phyloP scores from a whole-genome alignment of 1,139 yeast genomes.

The Saccharomyces hybrid region DNA sequence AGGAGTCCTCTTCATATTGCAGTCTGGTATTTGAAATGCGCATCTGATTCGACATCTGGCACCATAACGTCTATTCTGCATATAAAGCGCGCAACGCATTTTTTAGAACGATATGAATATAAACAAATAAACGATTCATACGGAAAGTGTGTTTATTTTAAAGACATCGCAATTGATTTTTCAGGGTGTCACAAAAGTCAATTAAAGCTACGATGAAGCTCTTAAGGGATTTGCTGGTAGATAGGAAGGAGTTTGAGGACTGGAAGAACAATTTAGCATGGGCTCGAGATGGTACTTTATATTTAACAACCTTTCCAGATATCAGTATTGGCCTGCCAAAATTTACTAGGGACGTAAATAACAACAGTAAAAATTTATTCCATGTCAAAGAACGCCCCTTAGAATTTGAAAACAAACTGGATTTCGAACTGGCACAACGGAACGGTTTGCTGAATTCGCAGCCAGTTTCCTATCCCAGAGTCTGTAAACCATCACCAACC shows the following conservation, averaged over 20 bases:
- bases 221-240: slow-evolving; percentile 23
- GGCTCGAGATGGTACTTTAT: slow-evolving; percentile 28
- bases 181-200: not conserved
- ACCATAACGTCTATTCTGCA: not conserved
- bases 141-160: too few relatives aligned
- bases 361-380: slow-evolving; percentile 21
- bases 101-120: not conserved
- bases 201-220: slow-evolving; percentile 16
- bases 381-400: slow-evolving; percentile 21
- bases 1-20: too few relatives aligned
- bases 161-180: not conserved
- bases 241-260: slow-evolving; percentile 25
- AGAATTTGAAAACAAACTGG: slow-evolving; percentile 23
- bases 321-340: slow-evolving; percentile 25
- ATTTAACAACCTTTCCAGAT: slow-evolving; percentile 25
- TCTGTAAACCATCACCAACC: slow-evolving; percentile 19
- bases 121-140: too few relatives aligned
- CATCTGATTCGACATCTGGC: too few relatives aligned
- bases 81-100: not conserved
- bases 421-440: slow-evolving; percentile 18
- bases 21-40: too few relatives aligned
- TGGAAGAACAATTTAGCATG: slow-evolving; percentile 25
- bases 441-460: slow-evolving; percentile 26
- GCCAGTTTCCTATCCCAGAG: slow-evolving; percentile 21
- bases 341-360: slow-evolving; percentile 15